Percentiles rank a stretch among this genome's conserved stretches.
Evolutionary conservation across 331 rosid genomes (phyloP).

Genomic region (Quercus phellos): DNA sequence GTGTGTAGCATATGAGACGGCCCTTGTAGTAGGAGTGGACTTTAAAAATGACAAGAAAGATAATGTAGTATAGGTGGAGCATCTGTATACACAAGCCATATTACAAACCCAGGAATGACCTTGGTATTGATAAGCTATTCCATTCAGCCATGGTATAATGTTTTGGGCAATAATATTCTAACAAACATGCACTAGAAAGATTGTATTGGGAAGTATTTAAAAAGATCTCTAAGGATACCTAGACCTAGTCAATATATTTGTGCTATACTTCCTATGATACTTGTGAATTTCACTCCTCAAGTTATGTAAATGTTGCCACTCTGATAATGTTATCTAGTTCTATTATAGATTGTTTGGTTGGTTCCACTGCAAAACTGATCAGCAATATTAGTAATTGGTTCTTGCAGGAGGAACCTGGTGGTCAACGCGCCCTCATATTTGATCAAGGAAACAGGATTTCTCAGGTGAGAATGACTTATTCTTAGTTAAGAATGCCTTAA

Average conservation of each 20-base stretch:
- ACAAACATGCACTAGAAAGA: neutral
- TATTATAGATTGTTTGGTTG: neutral
- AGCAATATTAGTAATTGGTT: neutral
- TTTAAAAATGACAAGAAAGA: too few species aligned
- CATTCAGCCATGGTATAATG: too few species aligned
- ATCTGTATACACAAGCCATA: too few species aligned
- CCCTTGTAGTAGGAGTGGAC: too few species aligned
- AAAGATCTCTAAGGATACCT: neutral
- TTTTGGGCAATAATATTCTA: too few species aligned
- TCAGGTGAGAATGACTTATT: slow-evolving; percentile 49
- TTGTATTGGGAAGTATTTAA: neutral
- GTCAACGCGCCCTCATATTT: slow-evolving; percentile 88
- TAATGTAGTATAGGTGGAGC: too few species aligned
- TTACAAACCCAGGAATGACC: too few species aligned
- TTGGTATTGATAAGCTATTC: too few species aligned
- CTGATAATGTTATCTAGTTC: neutral
- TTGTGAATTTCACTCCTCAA: neutral
- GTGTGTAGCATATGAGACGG: too few species aligned
- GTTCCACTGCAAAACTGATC: neutral
- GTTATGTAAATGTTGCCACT: neutral
- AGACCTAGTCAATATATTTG: neutral
- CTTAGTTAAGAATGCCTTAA: neutral
- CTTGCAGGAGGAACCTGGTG: slow-evolving; percentile 95
- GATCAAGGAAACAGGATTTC: slow-evolving; percentile 97
- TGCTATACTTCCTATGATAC: neutral